Evolutionary conservation across 1,139 yeast species (phyloP).

Genomic region (Debaryomyces fabryi): DNA sequence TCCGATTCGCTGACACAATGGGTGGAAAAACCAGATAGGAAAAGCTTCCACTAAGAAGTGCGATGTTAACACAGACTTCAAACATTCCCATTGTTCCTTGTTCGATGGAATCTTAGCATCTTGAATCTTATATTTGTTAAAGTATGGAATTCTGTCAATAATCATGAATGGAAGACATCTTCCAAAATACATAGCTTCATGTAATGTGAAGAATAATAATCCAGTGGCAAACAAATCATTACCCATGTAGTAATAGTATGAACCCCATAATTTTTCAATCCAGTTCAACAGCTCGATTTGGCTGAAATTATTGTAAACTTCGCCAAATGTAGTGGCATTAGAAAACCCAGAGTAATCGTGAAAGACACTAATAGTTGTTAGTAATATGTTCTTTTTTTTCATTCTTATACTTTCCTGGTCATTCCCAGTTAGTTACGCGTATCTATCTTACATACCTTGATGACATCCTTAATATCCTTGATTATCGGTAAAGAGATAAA

Average conservation of each 20-base stretch:
- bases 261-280: conserved; percentile 45
- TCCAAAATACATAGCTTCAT: conserved; percentile 48
- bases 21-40: conserved; percentile 54
- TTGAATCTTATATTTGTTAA: conserved; percentile 47
- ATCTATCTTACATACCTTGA: conserved; percentile 4
- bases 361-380: conserved; percentile 29
- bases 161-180: conserved; percentile 51
- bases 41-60: conserved; percentile 50
- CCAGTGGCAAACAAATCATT: conserved; percentile 52
- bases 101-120: conserved; percentile 43
- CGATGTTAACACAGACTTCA: conserved; percentile 45
- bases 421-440: not conserved
- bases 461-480: conserved; percentile 2
- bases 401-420: not conserved
- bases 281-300: conserved; percentile 28
- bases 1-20: conserved; percentile 43
- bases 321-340: conserved; percentile 42
- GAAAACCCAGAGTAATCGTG: conserved; percentile 44
- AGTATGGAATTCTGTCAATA: conserved; percentile 46
- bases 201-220: conserved; percentile 43
- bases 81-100: conserved; percentile 52
- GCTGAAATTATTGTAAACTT: conserved; percentile 40
- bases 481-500: not conserved
- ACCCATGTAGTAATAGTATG: conserved; percentile 45
- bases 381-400: conserved; percentile 3